A percentile compares a stretch with the other conserved stretches of the same genome.
Evolutionary conservation across 768 basidiomycete species (phyloP).

Genomic region (Phaeotremella skinneri): DNA sequence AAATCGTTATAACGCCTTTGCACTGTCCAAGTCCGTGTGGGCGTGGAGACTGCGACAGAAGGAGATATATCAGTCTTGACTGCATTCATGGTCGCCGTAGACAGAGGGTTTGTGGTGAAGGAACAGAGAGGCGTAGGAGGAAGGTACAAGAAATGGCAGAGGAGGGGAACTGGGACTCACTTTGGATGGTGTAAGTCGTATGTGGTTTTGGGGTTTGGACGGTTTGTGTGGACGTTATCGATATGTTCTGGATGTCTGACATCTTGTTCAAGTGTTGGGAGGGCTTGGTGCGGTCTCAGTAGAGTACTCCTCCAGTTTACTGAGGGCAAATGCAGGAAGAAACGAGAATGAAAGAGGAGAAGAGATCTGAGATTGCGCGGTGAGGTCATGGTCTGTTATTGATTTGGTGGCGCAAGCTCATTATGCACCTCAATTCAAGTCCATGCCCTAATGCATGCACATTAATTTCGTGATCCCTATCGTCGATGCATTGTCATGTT

Average conservation of each 20-base stretch:
- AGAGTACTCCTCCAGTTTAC: no score
- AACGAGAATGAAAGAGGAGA: no score
- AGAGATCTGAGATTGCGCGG: no score
- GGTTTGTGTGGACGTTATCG: conserved; percentile 47
- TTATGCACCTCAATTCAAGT: no score
- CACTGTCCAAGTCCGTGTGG: conserved; percentile 89
- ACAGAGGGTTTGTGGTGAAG: no score
- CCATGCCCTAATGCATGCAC: no score
- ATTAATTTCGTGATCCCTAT: no score
- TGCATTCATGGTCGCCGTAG: neutral
- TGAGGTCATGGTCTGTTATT: no score
- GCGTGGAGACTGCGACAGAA: conserved; percentile 62
- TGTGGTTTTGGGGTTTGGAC: conserved; percentile 43
- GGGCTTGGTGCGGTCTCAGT: no score
- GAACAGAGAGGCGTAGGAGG: neutral
- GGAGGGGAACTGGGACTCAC: conserved; percentile 21
- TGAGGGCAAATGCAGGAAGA: no score
- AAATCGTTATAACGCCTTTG: conserved; percentile 95
- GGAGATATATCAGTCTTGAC: conserved; percentile 3
- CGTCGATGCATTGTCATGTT: no score
- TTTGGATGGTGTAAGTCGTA: conserved; percentile 47
- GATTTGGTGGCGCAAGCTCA: no score
- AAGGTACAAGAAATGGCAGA: neutral
- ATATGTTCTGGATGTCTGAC: conserved; percentile 48
- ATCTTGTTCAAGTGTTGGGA: conserved; percentile 28